Base-by-base conservation (phyloP, 805 yeast species). In the Candida pseudofarinosa region DNA sequence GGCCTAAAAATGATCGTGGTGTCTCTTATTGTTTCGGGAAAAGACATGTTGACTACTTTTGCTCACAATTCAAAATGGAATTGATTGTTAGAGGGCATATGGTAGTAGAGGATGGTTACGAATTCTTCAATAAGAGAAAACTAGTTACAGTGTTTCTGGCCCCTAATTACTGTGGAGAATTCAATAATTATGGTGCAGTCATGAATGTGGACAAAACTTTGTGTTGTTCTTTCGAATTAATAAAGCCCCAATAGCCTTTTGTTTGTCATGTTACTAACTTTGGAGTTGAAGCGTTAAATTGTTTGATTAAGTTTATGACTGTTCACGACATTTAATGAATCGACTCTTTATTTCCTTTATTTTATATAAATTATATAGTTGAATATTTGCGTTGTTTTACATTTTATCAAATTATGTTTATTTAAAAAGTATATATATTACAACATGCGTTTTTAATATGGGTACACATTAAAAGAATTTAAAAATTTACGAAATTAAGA, bases 41-140 rank as follows among this genome's bases (percentile, higher is more conserved):
- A 50, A 83, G 76, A 41, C 83, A 84, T 40, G 87, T 85, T n/a
- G 83, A 81, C 52, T 71, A 75, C 50, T 86, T 86, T 56, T 77
- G 83, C 53, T 65, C 74, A 39, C 70, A 71, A 32, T 85, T 85
- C 59, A 79, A 81, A 42, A 81, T 86, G 64, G 95, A 86, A 63
- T 65, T 86, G 57, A 79, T 86, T 48, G 87, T 85, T 37, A 69
- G 95, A 54, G 95, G 91, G 5, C 95, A 86, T 59, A 86, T 86
- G 95, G 93, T 86, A 36, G 95, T 86, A 32, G 91, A 86, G 59
- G 91, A 86, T 58, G 95, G 95, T 2, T 86, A 86, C 58, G 93
- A 86, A 58, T 86, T 86, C 58, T 86, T 83, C 60, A 82, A 81
- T 46, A 81, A 79, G 55, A 69, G 88, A 53, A 81, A 80, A 58